Evolutionary conservation across 2,329 filamentous ascomycete species (phyloP), one percentile per base, ranked within the genome.

Genomic region (Lecanicillium sp.): DNA sequence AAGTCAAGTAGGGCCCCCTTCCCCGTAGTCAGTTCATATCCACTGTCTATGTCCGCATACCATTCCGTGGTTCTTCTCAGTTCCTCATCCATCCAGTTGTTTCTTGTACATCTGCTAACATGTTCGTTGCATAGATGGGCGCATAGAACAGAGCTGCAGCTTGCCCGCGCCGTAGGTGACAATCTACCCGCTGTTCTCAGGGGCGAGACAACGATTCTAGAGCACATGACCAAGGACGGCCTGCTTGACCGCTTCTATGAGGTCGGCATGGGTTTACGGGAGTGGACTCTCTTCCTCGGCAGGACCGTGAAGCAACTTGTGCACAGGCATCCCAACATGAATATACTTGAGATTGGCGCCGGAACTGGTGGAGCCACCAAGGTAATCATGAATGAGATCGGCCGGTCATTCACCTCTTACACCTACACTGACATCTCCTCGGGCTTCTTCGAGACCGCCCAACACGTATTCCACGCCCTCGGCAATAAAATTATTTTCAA

Each of bases 231-330:
- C 22, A 46, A 55, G 20, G 50, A 65, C 13, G 49, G 56, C 4
- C 45, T 64, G 29, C 45, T 68, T 4, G 47, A 56, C 9, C 35
- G 49, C 3, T 57, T 60, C 34, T 66, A 69, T 40, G 42, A 17
- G 33, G 44, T 49, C n/a, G 29, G n/a, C 18, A 5, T 30, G 7
- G 40, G 34, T 5, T 25, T 33, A 12, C 9, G 19, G 15, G 5
- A 11, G 4, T 15, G 12, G 12, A 43, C 40, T 15, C 10, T 25
- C 8, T 37, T 41, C 11, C 27, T 50, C 27, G 43, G 36, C 31
- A 30, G 41, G 1, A 33, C 47, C 3, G 41, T 47, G 13, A 33
- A 29, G 5, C 46, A 49, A 32, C 22, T 50, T 3, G 39, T 42
- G 5, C 43, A 50, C 12, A 39, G 42, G 2, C 44, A 46, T 28